Evolutionary conservation across 1,284 basidiomycete species (phyloP), one percentile per base, ranked within the genome.

Genomic region (Ganoderma sp.): DNA sequence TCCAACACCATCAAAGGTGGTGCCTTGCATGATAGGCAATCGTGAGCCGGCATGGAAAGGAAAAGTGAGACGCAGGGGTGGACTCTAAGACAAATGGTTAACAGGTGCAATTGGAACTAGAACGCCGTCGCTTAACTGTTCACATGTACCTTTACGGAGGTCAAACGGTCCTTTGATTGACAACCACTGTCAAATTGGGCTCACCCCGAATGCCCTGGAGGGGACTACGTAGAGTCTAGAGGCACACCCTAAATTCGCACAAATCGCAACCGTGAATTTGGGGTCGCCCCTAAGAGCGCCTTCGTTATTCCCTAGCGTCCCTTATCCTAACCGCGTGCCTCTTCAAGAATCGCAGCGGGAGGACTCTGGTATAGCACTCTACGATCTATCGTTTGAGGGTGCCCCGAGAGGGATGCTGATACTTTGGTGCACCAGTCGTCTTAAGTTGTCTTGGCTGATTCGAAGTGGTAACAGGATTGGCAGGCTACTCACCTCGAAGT

Each of bases 1-100:
- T 58, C 37, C 32, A 58, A 58, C 56, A 17, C 37, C 57, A 59
- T 59, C 57, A 59, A 59, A 59, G 8, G 8, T 39, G 37, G 37
- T 59, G 19, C 57, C 57, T 59, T 41, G 37, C 19, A 2, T 52
- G 48, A 52, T 52, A 39, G 12, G 9, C 37, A 34, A 41, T 39
- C 28, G 34, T 41, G 19, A n/a, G 6, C 57, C 9, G 19, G 57
- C 37, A 37, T 22, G 22, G 56, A 34, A 22, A 41, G 12, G 3
- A 9, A 41, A 37, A 37, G 22, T 32, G n/a, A 59, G 37, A n/a
- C 28, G 37, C 32, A 39, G 12, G 39, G 22, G 22, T 12, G 22
- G 48, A 50, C 37, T 37, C 57, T 39, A 15, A 17, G n/a, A 15
- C 34, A 41, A n/a, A 59, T 56, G 34, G 7, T 32, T 56, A 32